Conservation (phyloP, 345 rosid genomes). For the Noccaea bulbosa region DNA sequence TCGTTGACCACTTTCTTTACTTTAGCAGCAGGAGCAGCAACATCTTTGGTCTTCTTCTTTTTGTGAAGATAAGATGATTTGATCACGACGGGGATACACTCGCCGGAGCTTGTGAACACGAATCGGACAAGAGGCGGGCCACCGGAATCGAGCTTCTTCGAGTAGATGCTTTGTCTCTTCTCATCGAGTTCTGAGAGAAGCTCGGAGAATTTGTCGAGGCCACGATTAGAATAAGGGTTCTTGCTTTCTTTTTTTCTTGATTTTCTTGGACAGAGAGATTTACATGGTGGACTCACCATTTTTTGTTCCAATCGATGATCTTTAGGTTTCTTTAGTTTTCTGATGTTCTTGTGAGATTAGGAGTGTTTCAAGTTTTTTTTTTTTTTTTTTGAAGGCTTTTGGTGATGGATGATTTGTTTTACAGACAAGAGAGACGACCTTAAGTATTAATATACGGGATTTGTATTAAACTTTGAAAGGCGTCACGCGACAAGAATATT, state of each 20-base stretch:
- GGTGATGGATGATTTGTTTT: slow-evolving; percentile 19
- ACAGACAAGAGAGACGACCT: slow-evolving; percentile 42
- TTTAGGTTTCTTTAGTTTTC: slow-evolving; percentile 21
- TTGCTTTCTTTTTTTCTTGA: slow-evolving; percentile 49
- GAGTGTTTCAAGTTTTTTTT: slow-evolving; percentile 11
- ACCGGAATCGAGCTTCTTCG: slow-evolving; percentile 47
- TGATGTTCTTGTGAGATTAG: slow-evolving; percentile 12
- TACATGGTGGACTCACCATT: slow-evolving; percentile 36
- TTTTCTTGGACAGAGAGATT: slow-evolving; percentile 46
- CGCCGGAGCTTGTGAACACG: slow-evolving; percentile 49
- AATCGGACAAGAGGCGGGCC: slow-evolving; percentile 64
- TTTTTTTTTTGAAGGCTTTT: not conserved
- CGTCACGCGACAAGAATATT: slow-evolving; percentile 38
- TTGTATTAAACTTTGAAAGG: slow-evolving; percentile 1
- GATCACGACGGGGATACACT: slow-evolving; percentile 61
- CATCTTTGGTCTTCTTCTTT: slow-evolving; percentile 26
- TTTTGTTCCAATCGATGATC: slow-evolving; percentile 7
- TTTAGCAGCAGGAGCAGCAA: not conserved
- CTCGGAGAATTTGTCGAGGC: slow-evolving; percentile 75
- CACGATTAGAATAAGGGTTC: slow-evolving; percentile 75
- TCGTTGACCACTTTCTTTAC: slow-evolving; percentile 34
- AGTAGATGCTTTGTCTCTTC: slow-evolving; percentile 61
- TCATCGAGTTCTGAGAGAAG: slow-evolving; percentile 65
- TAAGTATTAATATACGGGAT: slow-evolving; percentile 30
- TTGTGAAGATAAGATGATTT: slow-evolving; percentile 43